phyloP scores from a whole-genome alignment of 148 eudicot species.

The Persicaria tinctoria region DNA sequence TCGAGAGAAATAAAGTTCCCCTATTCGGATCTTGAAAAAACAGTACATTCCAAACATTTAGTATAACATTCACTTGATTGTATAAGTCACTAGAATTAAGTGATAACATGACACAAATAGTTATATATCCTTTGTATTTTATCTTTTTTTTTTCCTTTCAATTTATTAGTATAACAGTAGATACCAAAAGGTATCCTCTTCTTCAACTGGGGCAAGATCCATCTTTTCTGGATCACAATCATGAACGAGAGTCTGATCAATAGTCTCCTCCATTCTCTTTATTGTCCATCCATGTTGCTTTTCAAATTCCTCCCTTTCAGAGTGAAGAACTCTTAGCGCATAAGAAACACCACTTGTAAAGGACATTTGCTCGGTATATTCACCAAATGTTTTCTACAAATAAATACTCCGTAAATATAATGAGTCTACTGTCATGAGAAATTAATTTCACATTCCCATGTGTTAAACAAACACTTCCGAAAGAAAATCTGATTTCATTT shows the following conservation, averaged over 20 bases:
- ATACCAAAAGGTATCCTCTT: too few relatives aligned
- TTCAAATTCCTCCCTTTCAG: conserved; percentile 73
- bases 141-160: too few relatives aligned
- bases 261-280: conserved; percentile 82
- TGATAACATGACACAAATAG: too few relatives aligned
- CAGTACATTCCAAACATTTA: too few relatives aligned
- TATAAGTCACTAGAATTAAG: too few relatives aligned
- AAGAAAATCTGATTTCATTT: neutral
- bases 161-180: too few relatives aligned
- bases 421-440: neutral
- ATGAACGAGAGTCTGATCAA: conserved; percentile 74
- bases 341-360: conserved; percentile 95
- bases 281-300: conserved; percentile 79
- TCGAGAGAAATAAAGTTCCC: too few relatives aligned
- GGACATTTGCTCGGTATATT: conserved; percentile 76
- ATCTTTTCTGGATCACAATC: conserved; percentile 59
- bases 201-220: conserved; percentile 71
- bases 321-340: conserved; percentile 74
- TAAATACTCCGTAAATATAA: neutral
- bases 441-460: neutral
- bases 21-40: too few relatives aligned
- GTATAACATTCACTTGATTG: too few relatives aligned
- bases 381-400: conserved; percentile 67
- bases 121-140: too few relatives aligned
- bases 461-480: neutral